A percentile compares a stretch with the other conserved stretches of the same genome.
Evolutionary conservation across 2,329 filamentous ascomycete species (phyloP).

Genomic region (Cryphonectria naterciae): DNA sequence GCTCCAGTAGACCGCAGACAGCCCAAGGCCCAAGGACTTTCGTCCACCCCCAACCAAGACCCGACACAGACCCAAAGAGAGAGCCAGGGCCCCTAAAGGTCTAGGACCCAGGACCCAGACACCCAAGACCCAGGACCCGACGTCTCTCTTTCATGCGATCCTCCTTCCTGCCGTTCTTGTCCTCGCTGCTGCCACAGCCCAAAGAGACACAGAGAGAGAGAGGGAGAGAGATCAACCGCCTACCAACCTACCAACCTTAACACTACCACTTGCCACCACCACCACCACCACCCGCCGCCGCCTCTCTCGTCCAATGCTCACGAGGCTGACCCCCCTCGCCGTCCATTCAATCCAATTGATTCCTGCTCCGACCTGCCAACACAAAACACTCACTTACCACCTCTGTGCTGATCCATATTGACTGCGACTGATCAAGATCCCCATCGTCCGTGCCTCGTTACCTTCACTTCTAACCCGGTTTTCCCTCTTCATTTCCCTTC

Average conservation of each 20-base stretch:
- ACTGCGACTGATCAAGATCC: background rate
- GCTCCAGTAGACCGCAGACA: background rate
- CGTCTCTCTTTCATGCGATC: slow-evolving; percentile 16
- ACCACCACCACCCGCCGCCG: slow-evolving; percentile 11
- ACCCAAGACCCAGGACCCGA: slow-evolving; percentile 2
- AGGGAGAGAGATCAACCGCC: background rate
- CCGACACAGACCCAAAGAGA: background rate
- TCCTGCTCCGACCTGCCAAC: slow-evolving; percentile 16
- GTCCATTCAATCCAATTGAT: slow-evolving; percentile 11
- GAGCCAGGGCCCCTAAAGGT: slow-evolving; percentile 2
- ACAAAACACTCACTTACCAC: slow-evolving; percentile 11
- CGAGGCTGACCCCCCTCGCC: slow-evolving; percentile 18
- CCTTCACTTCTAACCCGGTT: slow-evolving; percentile 16
- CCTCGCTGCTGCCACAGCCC: slow-evolving; percentile 8
- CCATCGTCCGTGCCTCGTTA: slow-evolving; percentile 10
- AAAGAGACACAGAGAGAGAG: too few relatives aligned
- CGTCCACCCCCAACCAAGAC: slow-evolving; percentile 1
- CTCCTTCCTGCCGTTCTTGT: slow-evolving; percentile 8
- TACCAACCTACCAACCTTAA: background rate
- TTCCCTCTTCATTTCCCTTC: slow-evolving; percentile 12
- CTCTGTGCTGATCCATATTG: slow-evolving; percentile 9
- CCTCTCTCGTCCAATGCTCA: slow-evolving; percentile 6
- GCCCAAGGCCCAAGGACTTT: background rate
- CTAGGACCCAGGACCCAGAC: slow-evolving; percentile 6
- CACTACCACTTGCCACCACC: background rate